phyloP scores from a whole-genome alignment of 805 yeast species.

The Sugiyamaella americana region DNA sequence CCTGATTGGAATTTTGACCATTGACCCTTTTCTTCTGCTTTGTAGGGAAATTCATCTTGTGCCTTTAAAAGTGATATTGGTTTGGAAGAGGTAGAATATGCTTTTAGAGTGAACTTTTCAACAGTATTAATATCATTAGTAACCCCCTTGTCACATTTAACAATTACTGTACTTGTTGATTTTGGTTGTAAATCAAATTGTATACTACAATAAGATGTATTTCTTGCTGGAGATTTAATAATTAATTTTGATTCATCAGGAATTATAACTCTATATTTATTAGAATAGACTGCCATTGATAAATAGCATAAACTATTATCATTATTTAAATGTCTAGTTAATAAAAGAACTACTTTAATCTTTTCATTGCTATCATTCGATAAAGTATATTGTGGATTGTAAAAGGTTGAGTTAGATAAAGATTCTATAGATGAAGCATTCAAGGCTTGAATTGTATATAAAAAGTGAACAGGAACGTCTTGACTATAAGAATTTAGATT shows the following conservation, averaged over 20 bases:
- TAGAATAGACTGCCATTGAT: conserved; percentile 12
- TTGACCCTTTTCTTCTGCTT: conserved; percentile 30
- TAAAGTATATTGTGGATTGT: conserved; percentile 10
- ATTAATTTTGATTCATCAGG: conserved; percentile 14
- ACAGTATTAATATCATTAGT: not conserved
- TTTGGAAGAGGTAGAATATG: conserved; percentile 10
- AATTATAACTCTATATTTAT: conserved; percentile 7
- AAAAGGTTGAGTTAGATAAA: not conserved
- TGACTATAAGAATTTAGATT: conserved; percentile 33
- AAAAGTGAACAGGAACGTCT: not conserved
- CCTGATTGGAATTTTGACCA: conserved; percentile 47
- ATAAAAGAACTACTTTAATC: not conserved
- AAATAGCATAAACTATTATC: conserved; percentile 1
- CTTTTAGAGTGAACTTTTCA: conserved; percentile 17
- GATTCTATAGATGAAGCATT: not conserved
- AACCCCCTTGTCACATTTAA: conserved; percentile 12
- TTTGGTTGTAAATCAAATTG: conserved; percentile 22
- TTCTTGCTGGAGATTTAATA: conserved; percentile 23
- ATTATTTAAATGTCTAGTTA: not conserved
- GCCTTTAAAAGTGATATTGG: conserved; percentile 31
- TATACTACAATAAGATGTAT: conserved; percentile 32
- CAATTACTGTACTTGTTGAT: conserved; percentile 22
- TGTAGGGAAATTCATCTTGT: conserved; percentile 21
- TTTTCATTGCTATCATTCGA: not conserved
- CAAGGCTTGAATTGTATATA: not conserved